Base-by-base conservation (phyloP, 495 filamentous ascomycete species). In the Parathielavia appendiculata region DNA sequence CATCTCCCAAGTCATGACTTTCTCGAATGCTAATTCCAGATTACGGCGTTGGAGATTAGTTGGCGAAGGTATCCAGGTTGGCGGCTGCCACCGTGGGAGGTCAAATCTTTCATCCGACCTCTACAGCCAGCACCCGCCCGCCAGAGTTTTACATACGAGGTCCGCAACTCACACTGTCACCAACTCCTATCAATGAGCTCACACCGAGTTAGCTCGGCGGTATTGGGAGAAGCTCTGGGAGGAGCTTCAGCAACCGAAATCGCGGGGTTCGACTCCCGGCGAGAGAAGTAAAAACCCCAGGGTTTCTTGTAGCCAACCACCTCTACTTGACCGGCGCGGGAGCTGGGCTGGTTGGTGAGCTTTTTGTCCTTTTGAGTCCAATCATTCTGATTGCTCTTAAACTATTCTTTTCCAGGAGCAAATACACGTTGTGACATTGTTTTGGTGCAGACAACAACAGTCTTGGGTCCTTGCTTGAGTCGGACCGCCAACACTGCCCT, bases 401-500 rank as follows among this genome's bases (percentile, higher is more conserved):
- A 30, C n/a, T n/a, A n/a, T n/a, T n/a, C n/a, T n/a, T n/a, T n/a
- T n/a, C n/a, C n/a, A n/a, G n/a, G 26, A 30, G 26, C 6, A 30
- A 30, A 30, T 30, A 3, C 26, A 30, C 26, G 26, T 30, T 30
- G 26, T 30, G 26, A 30, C 26, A 30, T 30, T 6, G 26, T 6
- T 30, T 6, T 30, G 26, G 6, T 30, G 26, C 6, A 30, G 6
- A 30, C 26, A 30, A 30, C 26, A 6, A 30, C 26, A 43, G 51
- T 51, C 52, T 55, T 51, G 58, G 51, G 51, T n/a, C n/a, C n/a
- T n/a, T n/a, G n/a, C n/a, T n/a, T n/a, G n/a, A n/a, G n/a, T n/a
- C 58, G 51, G 51, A 51, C 51, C 51, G 22, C 16, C 2, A 30
- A 12, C 45, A 41, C 12, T 16, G 36, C 54, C 22, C 34, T n/a